These are phyloP conservation scores for Canavalia gladiata DNA, from an alignment of 306 rosid genomes.

Conservation along the genomic window DNA sequence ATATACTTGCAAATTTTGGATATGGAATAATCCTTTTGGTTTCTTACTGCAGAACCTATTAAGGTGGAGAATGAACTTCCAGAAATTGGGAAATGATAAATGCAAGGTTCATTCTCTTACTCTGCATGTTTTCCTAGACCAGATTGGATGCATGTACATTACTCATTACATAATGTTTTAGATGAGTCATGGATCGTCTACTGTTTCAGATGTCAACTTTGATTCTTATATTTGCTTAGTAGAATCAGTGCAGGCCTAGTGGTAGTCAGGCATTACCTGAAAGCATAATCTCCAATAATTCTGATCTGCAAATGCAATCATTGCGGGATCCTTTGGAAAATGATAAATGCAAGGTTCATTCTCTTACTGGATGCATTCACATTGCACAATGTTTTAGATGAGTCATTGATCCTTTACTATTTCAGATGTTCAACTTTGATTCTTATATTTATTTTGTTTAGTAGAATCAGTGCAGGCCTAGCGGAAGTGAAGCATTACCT, in stretches of 20 bases:
- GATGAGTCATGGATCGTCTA: not conserved
- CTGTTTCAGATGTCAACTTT: not conserved
- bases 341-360: slow-evolving; percentile 72
- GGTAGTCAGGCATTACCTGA: slow-evolving; percentile 74
- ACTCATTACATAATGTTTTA: not conserved
- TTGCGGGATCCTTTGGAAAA: slow-evolving; percentile 58
- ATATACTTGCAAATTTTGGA: slow-evolving; percentile 8
- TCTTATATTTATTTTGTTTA: slow-evolving; percentile 47
- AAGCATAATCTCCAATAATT: slow-evolving; percentile 66
- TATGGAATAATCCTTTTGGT: slow-evolving; percentile 1
- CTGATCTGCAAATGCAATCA: slow-evolving; percentile 68
- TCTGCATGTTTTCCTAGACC: not conserved
- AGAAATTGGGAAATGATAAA: slow-evolving; percentile 43
- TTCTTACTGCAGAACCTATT: slow-evolving; percentile 51
- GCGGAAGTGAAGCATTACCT: slow-evolving; percentile 73
- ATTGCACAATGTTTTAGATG: not conserved
- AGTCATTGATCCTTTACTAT: not conserved
- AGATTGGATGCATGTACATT: not conserved
- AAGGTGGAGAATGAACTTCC: slow-evolving; percentile 52
- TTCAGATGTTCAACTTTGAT: slow-evolving; percentile 1
- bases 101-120: slow-evolving; percentile 69
- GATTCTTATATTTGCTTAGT: slow-evolving; percentile 37
- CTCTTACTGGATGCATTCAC: not conserved
- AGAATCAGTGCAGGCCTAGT: slow-evolving; percentile 63
- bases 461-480: slow-evolving; percentile 66